Evolutionary conservation across 2,329 filamentous ascomycete species (phyloP).

Genomic region (Fusarium napiforme): DNA sequence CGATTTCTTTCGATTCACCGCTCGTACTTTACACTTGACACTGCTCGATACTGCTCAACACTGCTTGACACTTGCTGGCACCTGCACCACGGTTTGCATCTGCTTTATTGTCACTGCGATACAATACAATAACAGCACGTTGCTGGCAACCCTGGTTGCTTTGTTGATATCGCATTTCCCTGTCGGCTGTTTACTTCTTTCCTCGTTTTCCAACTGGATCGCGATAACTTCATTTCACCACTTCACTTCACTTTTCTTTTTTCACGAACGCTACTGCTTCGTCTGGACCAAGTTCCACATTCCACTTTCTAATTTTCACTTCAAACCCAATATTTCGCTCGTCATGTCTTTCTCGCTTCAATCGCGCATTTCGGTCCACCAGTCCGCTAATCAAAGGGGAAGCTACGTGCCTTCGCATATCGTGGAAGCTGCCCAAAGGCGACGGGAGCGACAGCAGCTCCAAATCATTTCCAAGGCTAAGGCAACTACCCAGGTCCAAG

Average conservation of each 20-base stretch:
- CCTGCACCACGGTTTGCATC: conserved; percentile 12
- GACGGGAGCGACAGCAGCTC: conserved; percentile 19
- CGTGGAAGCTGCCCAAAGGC: conserved; percentile 11
- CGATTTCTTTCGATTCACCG: conserved; percentile 9
- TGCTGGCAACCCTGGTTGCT: neutral
- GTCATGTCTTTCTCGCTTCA: conserved; percentile 20
- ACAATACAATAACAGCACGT: neutral
- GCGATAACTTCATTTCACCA: neutral
- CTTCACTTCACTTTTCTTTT: neutral
- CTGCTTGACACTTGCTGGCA: conserved; percentile 17
- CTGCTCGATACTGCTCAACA: neutral
- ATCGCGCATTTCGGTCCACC: conserved; percentile 11
- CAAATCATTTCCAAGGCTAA: conserved; percentile 1
- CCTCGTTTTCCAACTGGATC: neutral
- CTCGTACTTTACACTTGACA: neutral
- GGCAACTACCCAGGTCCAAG: neutral
- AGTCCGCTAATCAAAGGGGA: conserved; percentile 21
- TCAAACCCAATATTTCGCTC: neutral
- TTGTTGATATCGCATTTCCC: conserved; percentile 13
- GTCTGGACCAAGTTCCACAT: neutral
- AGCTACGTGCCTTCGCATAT: conserved; percentile 14
- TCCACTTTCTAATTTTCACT: conserved; percentile 7
- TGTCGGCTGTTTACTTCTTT: neutral
- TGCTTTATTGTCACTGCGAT: conserved; percentile 5
- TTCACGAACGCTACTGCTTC: conserved; percentile 7